Conservation (phyloP, 805 yeast genomes). For the Candida tammaniensis region DNA sequence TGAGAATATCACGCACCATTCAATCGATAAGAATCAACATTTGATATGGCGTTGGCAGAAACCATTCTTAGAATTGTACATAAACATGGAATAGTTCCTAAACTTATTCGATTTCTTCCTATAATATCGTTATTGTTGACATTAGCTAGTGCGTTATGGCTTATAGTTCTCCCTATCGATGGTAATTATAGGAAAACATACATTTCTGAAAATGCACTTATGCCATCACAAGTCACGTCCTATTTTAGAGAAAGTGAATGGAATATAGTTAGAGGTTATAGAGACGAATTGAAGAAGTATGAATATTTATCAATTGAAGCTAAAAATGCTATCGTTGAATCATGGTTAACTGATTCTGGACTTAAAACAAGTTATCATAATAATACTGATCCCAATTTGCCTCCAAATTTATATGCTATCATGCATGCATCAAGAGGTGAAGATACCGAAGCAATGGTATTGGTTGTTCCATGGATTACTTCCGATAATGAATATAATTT, state of each 20-base stretch:
- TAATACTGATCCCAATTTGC: slow-evolving; percentile 3
- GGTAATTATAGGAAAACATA: slow-evolving; percentile 84
- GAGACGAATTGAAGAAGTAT: slow-evolving; percentile 53
- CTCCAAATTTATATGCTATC: slow-evolving; percentile 63
- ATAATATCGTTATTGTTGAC: slow-evolving; percentile 31
- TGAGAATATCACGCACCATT: too few relatives aligned
- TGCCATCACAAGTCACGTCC: slow-evolving; percentile 94
- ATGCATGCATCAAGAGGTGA: slow-evolving; percentile 94
- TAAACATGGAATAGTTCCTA: slow-evolving; percentile 39
- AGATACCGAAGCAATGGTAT: slow-evolving; percentile 90
- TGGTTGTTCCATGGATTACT: slow-evolving; percentile 85
- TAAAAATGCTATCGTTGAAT: slow-evolving; percentile 46
- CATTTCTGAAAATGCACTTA: slow-evolving; percentile 90
- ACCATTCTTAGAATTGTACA: slow-evolving; percentile 36
- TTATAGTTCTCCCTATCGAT: slow-evolving; percentile 67
- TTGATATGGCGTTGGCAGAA: slow-evolving; percentile 44
- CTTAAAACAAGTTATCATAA: slow-evolving; percentile 50
- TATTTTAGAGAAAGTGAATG: slow-evolving; percentile 93
- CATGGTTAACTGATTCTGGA: slow-evolving; percentile 71
- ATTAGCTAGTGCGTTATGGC: slow-evolving; percentile 35
- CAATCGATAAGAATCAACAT: too few relatives aligned
- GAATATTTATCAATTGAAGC: slow-evolving; percentile 22
- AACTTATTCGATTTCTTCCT: slow-evolving; percentile 31
- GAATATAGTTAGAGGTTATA: slow-evolving; percentile 84
- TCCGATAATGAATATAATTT: slow-evolving; percentile 62